A percentile compares a stretch with the other conserved stretches of the same genome.
phyloP scores from a whole-genome alignment of 257 asterid species.

The Penstemon davidsonii region DNA sequence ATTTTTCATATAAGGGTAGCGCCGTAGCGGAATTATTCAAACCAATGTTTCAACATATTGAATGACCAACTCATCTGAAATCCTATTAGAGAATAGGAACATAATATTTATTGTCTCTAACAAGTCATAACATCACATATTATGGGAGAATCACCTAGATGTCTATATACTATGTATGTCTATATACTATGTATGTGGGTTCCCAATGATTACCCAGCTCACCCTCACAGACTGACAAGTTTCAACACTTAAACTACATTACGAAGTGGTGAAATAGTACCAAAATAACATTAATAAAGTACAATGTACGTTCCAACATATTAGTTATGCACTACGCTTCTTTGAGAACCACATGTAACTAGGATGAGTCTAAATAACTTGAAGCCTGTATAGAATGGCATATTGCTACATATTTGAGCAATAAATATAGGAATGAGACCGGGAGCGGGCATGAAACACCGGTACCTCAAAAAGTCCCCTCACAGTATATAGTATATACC shows the following conservation, averaged over 20 bases:
- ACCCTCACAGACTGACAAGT: slow-evolving; percentile 12
- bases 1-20: no score
- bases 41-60: no score
- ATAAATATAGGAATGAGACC: neutral
- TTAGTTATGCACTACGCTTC: neutral
- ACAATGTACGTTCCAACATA: slow-evolving; percentile 16
- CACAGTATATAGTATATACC: slow-evolving; percentile 18
- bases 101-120: no score
- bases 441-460: neutral
- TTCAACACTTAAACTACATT: slow-evolving; percentile 13
- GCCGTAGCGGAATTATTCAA: no score
- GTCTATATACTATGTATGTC: neutral
- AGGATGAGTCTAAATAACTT: neutral
- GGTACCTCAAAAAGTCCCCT: neutral
- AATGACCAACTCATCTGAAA: no score
- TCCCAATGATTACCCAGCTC: slow-evolving; percentile 23
- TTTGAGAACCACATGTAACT: slow-evolving; percentile 12
- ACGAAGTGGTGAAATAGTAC: slow-evolving; percentile 3
- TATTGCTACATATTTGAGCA: slow-evolving; percentile 16
- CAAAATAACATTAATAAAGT: neutral
- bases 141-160: slow-evolving; percentile 13
- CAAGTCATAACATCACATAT: neutral
- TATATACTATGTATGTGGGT: neutral
- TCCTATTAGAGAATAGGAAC: no score
- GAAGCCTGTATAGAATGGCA: slow-evolving; percentile 16